Conservation (phyloP, 768 basidiomycete species). For the Mycena amicta region DNA sequence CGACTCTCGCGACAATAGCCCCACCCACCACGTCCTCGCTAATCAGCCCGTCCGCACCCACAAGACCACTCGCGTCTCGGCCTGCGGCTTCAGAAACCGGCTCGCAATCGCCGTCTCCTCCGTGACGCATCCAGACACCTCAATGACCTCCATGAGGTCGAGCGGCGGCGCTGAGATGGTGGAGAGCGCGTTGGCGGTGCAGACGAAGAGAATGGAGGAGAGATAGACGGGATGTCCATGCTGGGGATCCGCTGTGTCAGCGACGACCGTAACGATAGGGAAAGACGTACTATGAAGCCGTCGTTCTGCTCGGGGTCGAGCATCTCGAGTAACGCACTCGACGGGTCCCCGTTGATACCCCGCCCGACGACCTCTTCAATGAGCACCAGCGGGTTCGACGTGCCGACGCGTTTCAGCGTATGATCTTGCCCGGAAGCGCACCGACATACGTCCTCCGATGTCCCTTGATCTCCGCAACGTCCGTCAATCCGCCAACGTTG, state of each 20-base stretch:
- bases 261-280: slow-evolving; percentile 11
- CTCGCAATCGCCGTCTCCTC: slow-evolving; percentile 91
- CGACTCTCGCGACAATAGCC: slow-evolving; percentile 98
- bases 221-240: slow-evolving; percentile 96
- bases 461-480: slow-evolving; percentile 99
- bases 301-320: slow-evolving; percentile 94
- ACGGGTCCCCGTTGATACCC: slow-evolving; percentile 90
- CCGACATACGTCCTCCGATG: slow-evolving; percentile 95
- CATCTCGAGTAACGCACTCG: slow-evolving; percentile 91
- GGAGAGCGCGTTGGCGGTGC: slow-evolving; percentile 92
- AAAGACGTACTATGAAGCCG: slow-evolving; percentile 82
- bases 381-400: slow-evolving; percentile 90
- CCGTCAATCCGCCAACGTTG: slow-evolving; percentile 93
- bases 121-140: slow-evolving; percentile 92
- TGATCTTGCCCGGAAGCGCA: slow-evolving; percentile 92
- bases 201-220: slow-evolving; percentile 95
- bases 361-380: slow-evolving; percentile 95
- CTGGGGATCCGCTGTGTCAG: slow-evolving; percentile 36
- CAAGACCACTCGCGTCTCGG: slow-evolving; percentile 86
- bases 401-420: slow-evolving; percentile 91
- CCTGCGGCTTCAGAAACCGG: slow-evolving; percentile 88
- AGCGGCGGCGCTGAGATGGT: slow-evolving; percentile 92
- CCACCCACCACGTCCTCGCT: slow-evolving; percentile 76
- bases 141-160: slow-evolving; percentile 95
- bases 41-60: slow-evolving; percentile 79